Base-by-base conservation (phyloP, 129 eudicot species). In the Heracleum sosnowskyi region DNA sequence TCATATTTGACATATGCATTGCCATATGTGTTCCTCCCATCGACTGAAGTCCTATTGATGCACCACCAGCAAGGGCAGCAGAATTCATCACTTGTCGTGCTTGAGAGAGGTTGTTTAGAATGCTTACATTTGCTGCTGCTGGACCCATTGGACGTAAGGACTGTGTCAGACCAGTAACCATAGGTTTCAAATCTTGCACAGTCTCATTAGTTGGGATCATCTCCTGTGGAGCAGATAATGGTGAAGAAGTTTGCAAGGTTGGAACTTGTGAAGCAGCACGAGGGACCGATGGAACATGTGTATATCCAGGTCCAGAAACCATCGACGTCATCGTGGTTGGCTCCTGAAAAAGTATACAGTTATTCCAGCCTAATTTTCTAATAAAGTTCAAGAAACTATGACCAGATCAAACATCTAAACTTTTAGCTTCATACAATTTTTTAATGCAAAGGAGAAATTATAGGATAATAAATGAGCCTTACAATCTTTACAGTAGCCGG, bases 1-100 rank as follows among this genome's bases (percentile, higher is more conserved):
- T 91, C 97, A 95, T 90, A 83, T 90, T 95, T 55, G 96, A 87
- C 86, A 95, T 89, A 76, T 89, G 93, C 87, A 87, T 83, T 55
- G 91, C 90, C 91, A 95, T 91, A 6, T 93, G 91, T 45, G 92
- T 87, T 44, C 87, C 93, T 45, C 88, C 92, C 81, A 89, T 91
- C 18, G 98, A 88, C 57, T 83, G 92, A 63, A 90, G 80, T 31
- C 93, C 97, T 74, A 87, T 86, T 31, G 96, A 91, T 75, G 96
- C 84, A 42, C 91, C 95, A 29, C 97, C 98, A 53, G 90, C 87
- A 24, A 93, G 91, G 83, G 90, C 96, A 8, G 86, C 90, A 15
- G 88, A 69, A 81, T 87, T 87, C 84, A 87, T 88, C 17, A 83
- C 81, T 35, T 86, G 90, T 40, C 97, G 88, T 73, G 89, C 97